Percentiles rank a stretch among this genome's conserved stretches.
These are phyloP conservation scores for Pascua guehoae DNA, from an alignment of 1,284 basidiomycete genomes.

Conservation along the genomic window DNA sequence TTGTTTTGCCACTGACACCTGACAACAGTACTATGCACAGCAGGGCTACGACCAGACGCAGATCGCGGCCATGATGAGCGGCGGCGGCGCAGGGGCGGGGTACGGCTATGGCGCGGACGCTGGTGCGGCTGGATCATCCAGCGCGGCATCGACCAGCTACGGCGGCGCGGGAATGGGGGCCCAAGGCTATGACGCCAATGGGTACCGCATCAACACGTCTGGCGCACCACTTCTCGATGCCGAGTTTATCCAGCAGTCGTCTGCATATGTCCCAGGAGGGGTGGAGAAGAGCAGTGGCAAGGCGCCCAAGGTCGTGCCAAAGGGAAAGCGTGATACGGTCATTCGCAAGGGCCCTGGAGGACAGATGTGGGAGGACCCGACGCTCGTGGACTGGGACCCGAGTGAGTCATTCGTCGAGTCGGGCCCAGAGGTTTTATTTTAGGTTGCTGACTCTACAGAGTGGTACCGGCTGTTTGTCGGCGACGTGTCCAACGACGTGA, in stretches of 20 bases:
- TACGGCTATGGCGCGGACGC: background rate
- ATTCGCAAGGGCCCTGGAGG: conserved; percentile 83
- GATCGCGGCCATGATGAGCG: conserved; percentile 26
- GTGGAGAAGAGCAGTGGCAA: conserved; percentile 3
- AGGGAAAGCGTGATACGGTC: conserved; percentile 68
- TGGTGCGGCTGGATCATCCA: conserved; percentile 5
- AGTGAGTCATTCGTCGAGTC: conserved; percentile 56
- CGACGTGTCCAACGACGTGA: conserved; percentile 96
- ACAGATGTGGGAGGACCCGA: conserved; percentile 97
- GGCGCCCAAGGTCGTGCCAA: conserved; percentile 13
- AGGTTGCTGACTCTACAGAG: conserved; percentile 53
- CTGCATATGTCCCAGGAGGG: conserved; percentile 10
- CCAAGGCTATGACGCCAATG: conserved; percentile 16
- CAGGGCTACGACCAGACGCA: conserved; percentile 44
- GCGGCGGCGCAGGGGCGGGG: too few species aligned
- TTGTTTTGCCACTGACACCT: conserved; percentile 1
- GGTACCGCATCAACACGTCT: conserved; percentile 15
- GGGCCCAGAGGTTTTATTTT: too few species aligned
- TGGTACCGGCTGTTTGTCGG: conserved; percentile 99
- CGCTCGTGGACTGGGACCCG: conserved; percentile 95
- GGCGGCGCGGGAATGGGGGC: background rate
- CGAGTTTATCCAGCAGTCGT: conserved; percentile 24
- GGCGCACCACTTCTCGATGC: conserved; percentile 23
- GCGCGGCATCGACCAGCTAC: conserved; percentile 7
- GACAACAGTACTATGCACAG: conserved; percentile 46